Percentiles rank a stretch among this genome's conserved stretches.
Conservation (phyloP, 129 eudicot genomes). For the Ambrosia artemisiifolia region DNA sequence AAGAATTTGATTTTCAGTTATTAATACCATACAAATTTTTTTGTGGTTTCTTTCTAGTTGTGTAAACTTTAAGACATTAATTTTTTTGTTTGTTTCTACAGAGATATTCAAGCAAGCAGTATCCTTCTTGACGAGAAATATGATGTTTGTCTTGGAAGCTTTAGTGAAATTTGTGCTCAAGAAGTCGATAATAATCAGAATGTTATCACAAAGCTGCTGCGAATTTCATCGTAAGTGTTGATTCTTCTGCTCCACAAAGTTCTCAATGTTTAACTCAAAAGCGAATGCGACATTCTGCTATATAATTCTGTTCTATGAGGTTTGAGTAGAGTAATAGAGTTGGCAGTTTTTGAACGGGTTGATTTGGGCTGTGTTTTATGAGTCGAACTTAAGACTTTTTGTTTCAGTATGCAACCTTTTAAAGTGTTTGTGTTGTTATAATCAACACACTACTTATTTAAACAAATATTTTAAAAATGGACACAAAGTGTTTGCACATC, state of each 20-base stretch:
- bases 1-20: not conserved
- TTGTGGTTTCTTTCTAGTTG: not conserved
- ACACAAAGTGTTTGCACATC: not conserved
- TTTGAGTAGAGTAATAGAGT: not conserved
- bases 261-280: not conserved
- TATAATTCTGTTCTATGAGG: not conserved
- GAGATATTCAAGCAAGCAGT: slow-evolving; percentile 81
- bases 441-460: not conserved
- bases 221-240: slow-evolving; percentile 59
- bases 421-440: not conserved
- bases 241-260: not conserved
- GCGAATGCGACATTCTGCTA: not conserved
- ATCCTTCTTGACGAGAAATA: slow-evolving; percentile 81
- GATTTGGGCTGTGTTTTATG: not conserved
- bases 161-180: slow-evolving; percentile 61
- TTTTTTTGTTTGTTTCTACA: slow-evolving; percentile 16
- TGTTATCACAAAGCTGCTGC: slow-evolving; percentile 50
- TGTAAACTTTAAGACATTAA: slow-evolving; percentile 6
- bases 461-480: not conserved
- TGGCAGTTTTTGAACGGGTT: not conserved
- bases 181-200: slow-evolving; percentile 52
- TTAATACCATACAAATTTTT: not conserved
- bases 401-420: not conserved
- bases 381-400: not conserved
- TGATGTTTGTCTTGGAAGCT: slow-evolving; percentile 82